Percentiles rank a stretch among this genome's conserved stretches.
Evolutionary conservation across 2,329 filamentous ascomycete species (phyloP).

Genomic region (Aspergillus viridinutans): DNA sequence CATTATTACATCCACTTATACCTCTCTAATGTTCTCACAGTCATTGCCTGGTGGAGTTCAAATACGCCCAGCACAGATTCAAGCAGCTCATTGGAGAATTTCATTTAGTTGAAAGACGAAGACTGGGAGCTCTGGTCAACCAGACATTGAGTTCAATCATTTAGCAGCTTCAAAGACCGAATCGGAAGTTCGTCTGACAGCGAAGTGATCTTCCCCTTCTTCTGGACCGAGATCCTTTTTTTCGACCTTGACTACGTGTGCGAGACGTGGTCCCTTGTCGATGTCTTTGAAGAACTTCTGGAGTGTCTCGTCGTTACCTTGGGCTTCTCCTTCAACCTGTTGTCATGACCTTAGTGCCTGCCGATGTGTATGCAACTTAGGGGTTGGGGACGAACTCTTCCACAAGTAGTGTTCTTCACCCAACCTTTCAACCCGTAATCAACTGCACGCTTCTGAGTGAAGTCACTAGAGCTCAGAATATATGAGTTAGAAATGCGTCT

Average conservation of each 20-base stretch:
- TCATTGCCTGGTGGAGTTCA: neutral
- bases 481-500: neutral
- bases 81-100: neutral
- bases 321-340: conserved; percentile 85
- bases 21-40: neutral
- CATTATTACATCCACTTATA: neutral
- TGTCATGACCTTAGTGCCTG: neutral
- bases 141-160: neutral
- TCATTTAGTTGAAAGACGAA: neutral
- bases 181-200: conserved; percentile 40
- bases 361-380: neutral
- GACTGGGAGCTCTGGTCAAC: neutral
- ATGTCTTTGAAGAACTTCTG: conserved; percentile 69
- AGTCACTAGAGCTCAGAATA: conserved; percentile 29
- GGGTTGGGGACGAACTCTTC: conserved; percentile 32
- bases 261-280: conserved; percentile 66
- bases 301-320: conserved; percentile 65
- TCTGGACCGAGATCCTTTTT: conserved; percentile 62
- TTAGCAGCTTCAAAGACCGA: conserved; percentile 19
- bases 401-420: conserved; percentile 46
- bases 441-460: conserved; percentile 42
- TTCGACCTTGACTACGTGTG: conserved; percentile 71
- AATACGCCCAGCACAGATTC: neutral
- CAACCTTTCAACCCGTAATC: conserved; percentile 45
- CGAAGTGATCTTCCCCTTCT: conserved; percentile 65